Evolutionary conservation across 352 stramenopile genomes (phyloP), one percentile per base, ranked within the genome.

Genomic region (Phytophthora pseudosyringae): DNA sequence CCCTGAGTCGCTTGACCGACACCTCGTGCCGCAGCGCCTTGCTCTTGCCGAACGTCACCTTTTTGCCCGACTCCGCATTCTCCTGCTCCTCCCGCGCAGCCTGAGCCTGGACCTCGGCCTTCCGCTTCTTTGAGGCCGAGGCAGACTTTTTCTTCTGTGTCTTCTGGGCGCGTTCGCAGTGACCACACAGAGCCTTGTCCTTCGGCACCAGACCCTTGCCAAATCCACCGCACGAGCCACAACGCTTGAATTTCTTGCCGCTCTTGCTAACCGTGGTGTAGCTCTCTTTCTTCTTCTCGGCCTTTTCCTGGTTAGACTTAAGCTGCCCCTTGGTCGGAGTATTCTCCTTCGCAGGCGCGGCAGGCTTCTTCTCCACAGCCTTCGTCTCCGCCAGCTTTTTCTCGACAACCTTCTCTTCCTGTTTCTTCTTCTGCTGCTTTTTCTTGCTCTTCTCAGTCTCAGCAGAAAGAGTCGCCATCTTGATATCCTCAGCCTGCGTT

Each of bases 21-120:
- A 93, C 69, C 35, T 86, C 81, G 52, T 95, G 84, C 16, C 75
- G 73, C 15, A 95, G 71, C 39, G 83, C 78, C 58, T 91, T 91
- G 72, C 88, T 93, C 78, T 91, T 95, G 47, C 87, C 87, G 58
- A 95, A 95, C 40, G 85, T 93, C 67, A 95, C 87, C 49, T 91
- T 93, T 70, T 92, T 94, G 38, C 68, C 69, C 21, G 64, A 54
- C 29, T 74, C 71, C 0, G 56, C 59, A 33, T 80, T 67, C 46
- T 67, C 59, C 21, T 69, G 56, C 12, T 75, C 70, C 36, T 71
- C 67, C 11, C 71, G 73, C 18, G 69, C 68, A 12, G 69, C 66
- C 11, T 69, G 64, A 13, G 57, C 59, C 13, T 78, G 65, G 0
- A 62, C 69, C 10, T 86, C 77, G 0, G 79, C 80, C 62, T 91